Evolutionary conservation across 2,329 filamentous ascomycete species (phyloP).

Genomic region (Mariannaea sp.): DNA sequence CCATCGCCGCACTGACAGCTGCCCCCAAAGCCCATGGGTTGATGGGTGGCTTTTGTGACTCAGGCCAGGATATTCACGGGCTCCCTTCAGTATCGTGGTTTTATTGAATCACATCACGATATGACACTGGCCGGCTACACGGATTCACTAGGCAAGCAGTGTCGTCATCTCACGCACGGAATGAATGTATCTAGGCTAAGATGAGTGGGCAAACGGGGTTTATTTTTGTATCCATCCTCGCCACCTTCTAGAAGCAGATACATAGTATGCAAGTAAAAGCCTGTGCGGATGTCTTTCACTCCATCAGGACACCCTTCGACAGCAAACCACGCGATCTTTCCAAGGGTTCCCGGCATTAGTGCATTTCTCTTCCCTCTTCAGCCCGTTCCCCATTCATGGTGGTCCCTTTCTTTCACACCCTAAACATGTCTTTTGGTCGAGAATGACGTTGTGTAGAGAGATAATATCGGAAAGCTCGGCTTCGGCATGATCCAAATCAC

Average conservation of each 20-base stretch:
- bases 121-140: too few species aligned
- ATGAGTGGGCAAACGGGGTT: neutral
- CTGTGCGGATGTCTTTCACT: conserved; percentile 19
- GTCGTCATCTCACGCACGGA: conserved; percentile 16
- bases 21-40: too few species aligned
- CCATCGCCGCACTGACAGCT: too few species aligned
- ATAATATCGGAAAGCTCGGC: conserved; percentile 7
- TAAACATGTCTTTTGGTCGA: neutral
- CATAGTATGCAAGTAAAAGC: conserved; percentile 16
- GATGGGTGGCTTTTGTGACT: too few species aligned
- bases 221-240: conserved; percentile 18
- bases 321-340: conserved; percentile 7
- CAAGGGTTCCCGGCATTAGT: neutral
- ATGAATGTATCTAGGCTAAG: neutral
- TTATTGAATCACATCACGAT: too few species aligned
- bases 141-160: conserved; percentile 10
- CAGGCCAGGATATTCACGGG: too few species aligned
- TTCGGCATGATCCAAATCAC: neutral
- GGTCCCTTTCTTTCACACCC: conserved; percentile 1
- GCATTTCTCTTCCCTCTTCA: neutral
- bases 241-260: conserved; percentile 21
- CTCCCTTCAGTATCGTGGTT: too few species aligned
- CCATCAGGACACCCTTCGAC: neutral
- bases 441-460: conserved; percentile 8
- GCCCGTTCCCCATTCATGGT: neutral